Conservation (phyloP, 768 basidiomycete genomes). For the Tylopilus plumbeoviolaceoides region DNA sequence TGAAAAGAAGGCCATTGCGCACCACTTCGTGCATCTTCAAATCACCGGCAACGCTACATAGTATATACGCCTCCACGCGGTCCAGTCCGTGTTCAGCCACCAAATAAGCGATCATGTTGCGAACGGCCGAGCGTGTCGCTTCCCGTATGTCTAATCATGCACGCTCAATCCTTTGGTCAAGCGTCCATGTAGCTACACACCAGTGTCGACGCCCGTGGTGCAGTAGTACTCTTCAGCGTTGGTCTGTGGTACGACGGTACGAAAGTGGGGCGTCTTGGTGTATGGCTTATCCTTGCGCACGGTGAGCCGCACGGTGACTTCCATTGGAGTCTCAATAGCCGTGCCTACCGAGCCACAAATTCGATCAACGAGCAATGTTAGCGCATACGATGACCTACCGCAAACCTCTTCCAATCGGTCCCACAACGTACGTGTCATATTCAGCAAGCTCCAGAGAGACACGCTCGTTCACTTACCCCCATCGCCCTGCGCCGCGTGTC, state of each 20-base stretch:
- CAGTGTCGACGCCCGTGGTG: constrained; percentile 49
- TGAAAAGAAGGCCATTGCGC: background rate
- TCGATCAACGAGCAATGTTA: background rate
- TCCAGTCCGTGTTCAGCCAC: constrained; percentile 39
- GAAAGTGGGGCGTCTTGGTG: constrained; percentile 56
- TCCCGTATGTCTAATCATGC: constrained; percentile 41
- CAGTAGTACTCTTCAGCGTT: constrained; percentile 43
- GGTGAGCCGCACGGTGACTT: too few relatives aligned
- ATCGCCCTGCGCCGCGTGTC: constrained; percentile 64
- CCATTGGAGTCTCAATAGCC: constrained; percentile 57
- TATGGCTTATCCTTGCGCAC: constrained; percentile 47
- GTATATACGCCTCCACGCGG: constrained; percentile 53
- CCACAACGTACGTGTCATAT: background rate
- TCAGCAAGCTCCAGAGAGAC: background rate
- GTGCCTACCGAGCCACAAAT: constrained; percentile 36
- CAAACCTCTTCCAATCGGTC: constrained; percentile 47
- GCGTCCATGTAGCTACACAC: constrained; percentile 13
- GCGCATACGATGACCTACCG: constrained; percentile 34
- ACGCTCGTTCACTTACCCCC: constrained; percentile 42
- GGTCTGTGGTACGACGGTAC: constrained; percentile 24
- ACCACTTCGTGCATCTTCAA: constrained; percentile 60
- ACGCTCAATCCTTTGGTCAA: background rate
- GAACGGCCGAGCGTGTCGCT: constrained; percentile 52
- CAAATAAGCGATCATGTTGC: constrained; percentile 30
- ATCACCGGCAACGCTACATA: constrained; percentile 59